Evolutionary conservation across 179 eudicot genomes (phyloP).

Genomic region (Beta corolliflora): DNA sequence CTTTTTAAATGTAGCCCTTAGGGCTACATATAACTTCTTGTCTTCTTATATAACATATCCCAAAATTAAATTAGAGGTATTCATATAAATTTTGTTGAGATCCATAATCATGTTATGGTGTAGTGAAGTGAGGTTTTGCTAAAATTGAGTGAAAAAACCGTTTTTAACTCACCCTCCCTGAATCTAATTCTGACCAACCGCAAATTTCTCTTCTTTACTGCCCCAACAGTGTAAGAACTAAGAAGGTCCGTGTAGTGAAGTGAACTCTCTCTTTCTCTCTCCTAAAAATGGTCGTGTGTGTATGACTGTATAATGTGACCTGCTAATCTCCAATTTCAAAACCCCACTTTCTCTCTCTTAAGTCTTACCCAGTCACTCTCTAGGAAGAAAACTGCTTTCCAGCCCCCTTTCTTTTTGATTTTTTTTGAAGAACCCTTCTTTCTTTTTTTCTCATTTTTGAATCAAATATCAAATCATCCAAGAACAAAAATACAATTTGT

Average conservation of each 20-base stretch:
- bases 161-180: too few species aligned
- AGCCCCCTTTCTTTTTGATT: background rate
- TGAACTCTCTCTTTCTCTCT: background rate
- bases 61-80: too few species aligned
- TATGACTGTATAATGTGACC: conserved; percentile 14
- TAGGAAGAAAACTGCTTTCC: conserved; percentile 13
- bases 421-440: background rate
- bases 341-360: conserved; percentile 14
- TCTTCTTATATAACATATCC: too few species aligned
- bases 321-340: conserved; percentile 17
- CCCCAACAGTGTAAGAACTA: background rate
- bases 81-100: too few species aligned
- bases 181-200: background rate
- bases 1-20: too few species aligned
- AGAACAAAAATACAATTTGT: background rate
- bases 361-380: conserved; percentile 7
- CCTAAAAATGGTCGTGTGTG: conserved; percentile 23
- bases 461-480: background rate
- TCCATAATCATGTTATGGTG: too few species aligned
- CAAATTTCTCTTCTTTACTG: background rate
- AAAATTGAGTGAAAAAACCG: too few species aligned
- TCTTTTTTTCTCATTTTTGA: background rate
- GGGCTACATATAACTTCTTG: too few species aligned
- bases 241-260: too few species aligned
- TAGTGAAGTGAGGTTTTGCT: too few species aligned